Conservation (phyloP, 331 rosid genomes). For the Rhamnella rubrinervis region DNA sequence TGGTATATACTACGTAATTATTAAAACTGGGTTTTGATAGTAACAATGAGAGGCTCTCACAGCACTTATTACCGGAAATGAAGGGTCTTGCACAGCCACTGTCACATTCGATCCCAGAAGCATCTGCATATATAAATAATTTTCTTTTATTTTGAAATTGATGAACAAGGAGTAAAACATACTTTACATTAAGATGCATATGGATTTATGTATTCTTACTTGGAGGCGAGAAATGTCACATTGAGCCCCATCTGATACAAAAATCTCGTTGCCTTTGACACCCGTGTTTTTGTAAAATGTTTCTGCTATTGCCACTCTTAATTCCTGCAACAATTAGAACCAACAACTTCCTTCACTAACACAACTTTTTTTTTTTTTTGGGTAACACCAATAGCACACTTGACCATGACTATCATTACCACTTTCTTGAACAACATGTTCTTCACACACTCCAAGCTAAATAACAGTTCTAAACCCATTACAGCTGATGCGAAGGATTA, state of each 20-base stretch:
- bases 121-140: slow-evolving; percentile 27
- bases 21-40: not conserved
- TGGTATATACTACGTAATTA: not conserved
- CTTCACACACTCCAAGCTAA: no score
- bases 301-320: slow-evolving; percentile 57
- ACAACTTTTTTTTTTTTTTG: no score
- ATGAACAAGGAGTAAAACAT: not conserved
- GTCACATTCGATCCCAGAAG: slow-evolving; percentile 45
- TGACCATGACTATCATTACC: no score
- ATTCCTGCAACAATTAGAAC: slow-evolving; percentile 22
- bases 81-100: slow-evolving; percentile 65
- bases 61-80: slow-evolving; percentile 49
- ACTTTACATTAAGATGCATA: not conserved
- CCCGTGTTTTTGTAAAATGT: slow-evolving; percentile 36
- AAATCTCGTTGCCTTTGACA: slow-evolving; percentile 45
- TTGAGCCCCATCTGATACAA: slow-evolving; percentile 73
- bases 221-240: slow-evolving; percentile 68
- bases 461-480: no score
- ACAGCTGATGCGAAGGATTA: no score
- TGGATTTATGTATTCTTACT: slow-evolving; percentile 21
- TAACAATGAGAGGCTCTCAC: no score
- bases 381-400: no score
- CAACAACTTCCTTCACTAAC: not conserved
- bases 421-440: no score
- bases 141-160: not conserved